Percentiles rank a stretch among this genome's conserved stretches.
phyloP scores from a whole-genome alignment of 202 grass and related monocot species.

The Sporobolus alterniflorus region DNA sequence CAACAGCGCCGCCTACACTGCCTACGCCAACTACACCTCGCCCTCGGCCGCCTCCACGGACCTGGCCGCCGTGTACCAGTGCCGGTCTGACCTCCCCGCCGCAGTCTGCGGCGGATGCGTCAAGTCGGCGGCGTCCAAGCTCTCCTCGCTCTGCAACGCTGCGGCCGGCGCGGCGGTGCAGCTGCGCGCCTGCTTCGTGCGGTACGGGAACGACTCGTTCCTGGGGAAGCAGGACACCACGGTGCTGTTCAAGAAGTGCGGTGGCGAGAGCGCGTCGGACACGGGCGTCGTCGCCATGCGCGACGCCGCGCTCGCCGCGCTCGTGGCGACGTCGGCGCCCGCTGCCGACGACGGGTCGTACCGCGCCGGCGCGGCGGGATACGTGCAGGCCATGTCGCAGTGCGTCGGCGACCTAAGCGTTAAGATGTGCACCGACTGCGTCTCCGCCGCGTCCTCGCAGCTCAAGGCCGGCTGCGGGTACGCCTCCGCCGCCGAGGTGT shows the following conservation, averaged over 20 bases:
- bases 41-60: constrained; percentile 9
- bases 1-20: constrained; percentile 44
- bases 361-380: constrained; percentile 65
- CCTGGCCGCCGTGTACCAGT: constrained; percentile 72
- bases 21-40: constrained; percentile 71
- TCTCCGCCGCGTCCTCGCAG: constrained; percentile 61
- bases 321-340: constrained; percentile 44
- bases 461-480: constrained; percentile 68
- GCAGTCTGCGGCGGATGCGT: constrained; percentile 73
- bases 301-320: constrained; percentile 65
- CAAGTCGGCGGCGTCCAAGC: constrained; percentile 50
- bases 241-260: constrained; percentile 91
- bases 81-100: constrained; percentile 75
- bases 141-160: constrained; percentile 68
- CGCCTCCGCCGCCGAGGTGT: constrained; percentile 69
- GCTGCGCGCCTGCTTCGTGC: constrained; percentile 90
- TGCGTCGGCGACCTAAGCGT: constrained; percentile 79
- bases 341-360: constrained; percentile 10
- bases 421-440: constrained; percentile 77
- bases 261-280: constrained; percentile 39
- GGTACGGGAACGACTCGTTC: constrained; percentile 91
- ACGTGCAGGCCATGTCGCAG: constrained; percentile 95
- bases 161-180: constrained; percentile 67
- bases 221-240: constrained; percentile 72
- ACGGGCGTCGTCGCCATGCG: constrained; percentile 56